Conservation (phyloP, 1,284 basidiomycete genomes). For the Microbotryum lychnidis-dioicae region DNA sequence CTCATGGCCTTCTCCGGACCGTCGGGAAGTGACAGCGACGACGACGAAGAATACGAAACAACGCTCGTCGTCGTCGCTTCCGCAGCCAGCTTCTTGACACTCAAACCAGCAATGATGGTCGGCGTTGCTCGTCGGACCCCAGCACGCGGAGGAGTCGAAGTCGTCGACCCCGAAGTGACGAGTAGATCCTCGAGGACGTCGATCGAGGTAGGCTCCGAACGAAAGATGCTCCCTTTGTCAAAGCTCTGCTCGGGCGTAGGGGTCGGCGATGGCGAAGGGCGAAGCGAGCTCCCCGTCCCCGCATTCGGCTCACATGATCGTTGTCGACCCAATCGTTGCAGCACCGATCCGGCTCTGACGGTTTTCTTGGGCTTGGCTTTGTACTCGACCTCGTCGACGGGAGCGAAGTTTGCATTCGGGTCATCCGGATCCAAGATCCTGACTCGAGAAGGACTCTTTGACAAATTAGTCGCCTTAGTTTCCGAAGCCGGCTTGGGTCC, state of each 20-base stretch:
- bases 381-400: neutral
- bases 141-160: neutral
- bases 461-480: no score
- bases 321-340: slow-evolving; percentile 12
- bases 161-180: slow-evolving; percentile 3
- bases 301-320: no score
- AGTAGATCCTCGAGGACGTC: slow-evolving; percentile 14
- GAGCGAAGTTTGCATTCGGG: neutral
- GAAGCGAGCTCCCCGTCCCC: neutral
- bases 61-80: neutral
- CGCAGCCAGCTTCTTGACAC: slow-evolving; percentile 1
- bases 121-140: slow-evolving; percentile 6
- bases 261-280: neutral
- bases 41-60: neutral
- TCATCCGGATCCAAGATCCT: slow-evolving; percentile 13
- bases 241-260: slow-evolving; percentile 3
- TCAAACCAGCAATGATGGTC: slow-evolving; percentile 9
- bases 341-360: neutral
- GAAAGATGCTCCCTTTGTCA: neutral
- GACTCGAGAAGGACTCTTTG: no score
- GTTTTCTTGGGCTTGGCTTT: slow-evolving; percentile 16
- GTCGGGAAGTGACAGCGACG: neutral
- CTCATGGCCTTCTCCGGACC: neutral
- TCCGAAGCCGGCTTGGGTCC: no score
- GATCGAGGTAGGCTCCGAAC: neutral